Base-by-base conservation (phyloP, 371 early-diverging fungal genomes). In the Mucor velutinosus region DNA sequence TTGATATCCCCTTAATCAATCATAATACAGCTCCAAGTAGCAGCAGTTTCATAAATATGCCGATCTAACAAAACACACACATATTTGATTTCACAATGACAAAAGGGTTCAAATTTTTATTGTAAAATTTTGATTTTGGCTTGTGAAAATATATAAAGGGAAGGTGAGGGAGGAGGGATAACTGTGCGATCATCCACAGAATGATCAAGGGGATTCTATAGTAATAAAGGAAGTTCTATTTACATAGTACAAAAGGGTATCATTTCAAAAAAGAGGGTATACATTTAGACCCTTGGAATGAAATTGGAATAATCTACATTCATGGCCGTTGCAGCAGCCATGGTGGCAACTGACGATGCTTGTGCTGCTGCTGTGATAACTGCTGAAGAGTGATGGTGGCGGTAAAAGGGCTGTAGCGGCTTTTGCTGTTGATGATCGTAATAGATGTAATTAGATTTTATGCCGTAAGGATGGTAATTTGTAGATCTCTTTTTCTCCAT, bases 251-350 rank as follows among this genome's bases (percentile, higher is more conserved):
- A 56, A 14, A 56, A 27, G 29, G 56, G 56, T 30, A 53, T 53
- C 55, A 27, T 47, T n/a, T 47, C 14, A 23, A 53, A 53, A 53
- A 29, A 53, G 15, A 21, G 14, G 29, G 10, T 17, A 15, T 32
- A 41, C 41, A 21, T 21, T 56, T 58, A 66, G 23, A 62, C 62
- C 60, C 64, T 67, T 43, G 73, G 62, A 73, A 65, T 69, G 66
- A 69, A 66, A 73, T 58, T 70, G 32, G 67, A 62, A 62, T 67
- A 67, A 45, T 70, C 62, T 58, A 70, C 65, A 70, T 71, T 71
- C 71, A 71, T 62, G 17, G 71, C 71, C 7, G 71, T 62, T 11
- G 65, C 66, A 43, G 73, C 69, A 21, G 70, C 70, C 23, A 60
- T 53, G 11, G 70, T 64, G 29, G 74, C 67, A 39, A 66, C 65